Percentiles rank a stretch among this genome's conserved stretches.
These are phyloP conservation scores for Epichloe bromicola DNA, from an alignment of 2,329 filamentous ascomycete genomes.

Conservation along the genomic window DNA sequence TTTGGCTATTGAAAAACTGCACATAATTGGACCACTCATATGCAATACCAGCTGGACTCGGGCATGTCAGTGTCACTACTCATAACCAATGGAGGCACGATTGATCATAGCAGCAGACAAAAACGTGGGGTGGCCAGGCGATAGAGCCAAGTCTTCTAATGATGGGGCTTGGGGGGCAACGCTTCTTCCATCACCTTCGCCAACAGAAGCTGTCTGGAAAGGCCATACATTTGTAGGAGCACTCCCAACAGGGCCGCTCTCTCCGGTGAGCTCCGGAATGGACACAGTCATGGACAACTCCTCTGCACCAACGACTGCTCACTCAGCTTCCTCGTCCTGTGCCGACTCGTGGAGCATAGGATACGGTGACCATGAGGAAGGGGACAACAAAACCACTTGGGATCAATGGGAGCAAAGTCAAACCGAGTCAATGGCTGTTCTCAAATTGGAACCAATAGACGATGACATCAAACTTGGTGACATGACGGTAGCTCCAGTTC, in stretches of 20 bases:
- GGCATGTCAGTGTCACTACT: constrained; percentile 30
- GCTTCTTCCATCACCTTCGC: constrained; percentile 20
- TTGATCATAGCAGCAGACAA: constrained; percentile 28
- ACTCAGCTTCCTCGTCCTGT: constrained; percentile 34
- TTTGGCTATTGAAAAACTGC: background rate
- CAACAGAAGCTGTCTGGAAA: constrained; percentile 19
- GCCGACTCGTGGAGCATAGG: constrained; percentile 31
- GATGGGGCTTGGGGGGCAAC: constrained; percentile 19
- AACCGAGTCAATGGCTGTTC: constrained; percentile 32
- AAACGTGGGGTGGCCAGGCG: constrained; percentile 33
- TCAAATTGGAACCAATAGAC: constrained; percentile 45
- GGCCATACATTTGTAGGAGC: constrained; percentile 13
- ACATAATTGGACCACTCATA: background rate
- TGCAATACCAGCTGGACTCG: background rate
- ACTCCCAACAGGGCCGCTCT: constrained; percentile 34
- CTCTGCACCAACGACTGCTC: constrained; percentile 27
- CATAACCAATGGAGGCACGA: constrained; percentile 34
- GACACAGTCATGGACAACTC: constrained; percentile 28
- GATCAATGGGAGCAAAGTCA: constrained; percentile 37
- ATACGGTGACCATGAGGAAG: constrained; percentile 25
- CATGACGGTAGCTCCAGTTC: constrained; percentile 28
- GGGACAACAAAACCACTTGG: constrained; percentile 32
- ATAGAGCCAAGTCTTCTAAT: constrained; percentile 31
- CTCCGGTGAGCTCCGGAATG: constrained; percentile 38
- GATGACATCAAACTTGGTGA: constrained; percentile 42